Percentiles rank a stretch among this genome's conserved stretches.
Evolutionary conservation across 805 yeast species (phyloP).

Genomic region (Wickerhamiella allomyrinae): DNA sequence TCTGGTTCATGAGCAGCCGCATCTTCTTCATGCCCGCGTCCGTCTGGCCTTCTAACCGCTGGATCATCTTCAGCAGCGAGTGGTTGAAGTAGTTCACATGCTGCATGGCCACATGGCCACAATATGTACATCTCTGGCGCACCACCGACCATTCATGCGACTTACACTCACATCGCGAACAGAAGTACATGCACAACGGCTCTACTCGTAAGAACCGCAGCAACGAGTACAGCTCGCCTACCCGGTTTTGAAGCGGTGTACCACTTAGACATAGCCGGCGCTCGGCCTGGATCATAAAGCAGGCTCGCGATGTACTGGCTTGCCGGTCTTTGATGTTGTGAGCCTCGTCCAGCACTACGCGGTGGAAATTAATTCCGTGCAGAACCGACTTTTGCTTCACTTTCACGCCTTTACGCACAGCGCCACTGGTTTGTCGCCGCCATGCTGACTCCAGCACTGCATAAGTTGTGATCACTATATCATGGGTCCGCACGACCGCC

Average conservation of each 20-base stretch:
- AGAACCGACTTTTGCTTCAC: conserved; percentile 64
- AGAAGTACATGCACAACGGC: conserved; percentile 81
- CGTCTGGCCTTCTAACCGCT: conserved; percentile 71
- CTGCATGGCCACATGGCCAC: conserved; percentile 89
- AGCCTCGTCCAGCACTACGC: conserved; percentile 91
- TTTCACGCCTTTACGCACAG: conserved; percentile 52
- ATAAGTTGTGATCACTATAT: conserved; percentile 82
- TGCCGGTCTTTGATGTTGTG: conserved; percentile 94
- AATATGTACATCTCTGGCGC: conserved; percentile 66
- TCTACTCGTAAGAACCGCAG: conserved; percentile 68
- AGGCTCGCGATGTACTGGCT: conserved; percentile 87
- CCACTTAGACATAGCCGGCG: conserved; percentile 91
- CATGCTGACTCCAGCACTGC: conserved; percentile 80
- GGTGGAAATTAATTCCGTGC: conserved; percentile 60
- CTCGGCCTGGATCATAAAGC: conserved; percentile 52
- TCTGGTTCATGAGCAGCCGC: conserved; percentile 55
- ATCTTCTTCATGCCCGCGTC: conserved; percentile 61
- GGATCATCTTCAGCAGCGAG: conserved; percentile 87
- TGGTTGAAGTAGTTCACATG: conserved; percentile 94
- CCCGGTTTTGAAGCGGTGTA: conserved; percentile 90
- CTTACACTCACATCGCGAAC: conserved; percentile 83
- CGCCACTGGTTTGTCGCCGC: conserved; percentile 73
- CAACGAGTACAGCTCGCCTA: conserved; percentile 90
- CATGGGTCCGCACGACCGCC: conserved; percentile 44
- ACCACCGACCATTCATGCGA: conserved; percentile 79